Conservation (phyloP, 192 early-diverging fungal species). For the Thamnidium elegans region DNA sequence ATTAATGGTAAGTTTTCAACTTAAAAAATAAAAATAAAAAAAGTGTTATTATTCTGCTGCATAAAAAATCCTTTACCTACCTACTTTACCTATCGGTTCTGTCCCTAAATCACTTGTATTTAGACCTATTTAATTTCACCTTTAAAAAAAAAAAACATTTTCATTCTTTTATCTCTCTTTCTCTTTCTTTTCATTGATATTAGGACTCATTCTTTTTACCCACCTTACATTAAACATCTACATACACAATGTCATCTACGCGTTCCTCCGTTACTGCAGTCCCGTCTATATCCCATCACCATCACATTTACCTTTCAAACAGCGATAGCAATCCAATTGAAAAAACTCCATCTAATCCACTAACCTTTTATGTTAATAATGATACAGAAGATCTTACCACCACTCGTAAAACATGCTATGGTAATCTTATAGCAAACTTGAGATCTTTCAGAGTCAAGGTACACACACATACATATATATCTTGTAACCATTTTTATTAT, state of each 20-base stretch:
- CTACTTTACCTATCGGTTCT: not conserved
- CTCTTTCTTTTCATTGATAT: not conserved
- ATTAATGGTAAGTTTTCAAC: not conserved
- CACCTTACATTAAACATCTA: not conserved
- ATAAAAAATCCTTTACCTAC: not conserved
- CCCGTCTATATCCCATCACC: not conserved
- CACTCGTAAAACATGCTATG: not conserved
- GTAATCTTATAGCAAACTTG: not conserved
- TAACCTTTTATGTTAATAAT: not conserved
- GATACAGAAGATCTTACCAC: not conserved
- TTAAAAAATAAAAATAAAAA: not conserved
- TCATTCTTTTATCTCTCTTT: not conserved
- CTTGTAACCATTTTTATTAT: too few species aligned
- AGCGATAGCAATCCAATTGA: not conserved
- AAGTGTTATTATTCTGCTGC: not conserved
- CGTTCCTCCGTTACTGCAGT: conserved; percentile 1
- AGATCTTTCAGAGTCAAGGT: conserved; percentile 1
- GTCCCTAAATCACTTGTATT: too few species aligned
- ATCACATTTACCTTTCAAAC: not conserved
- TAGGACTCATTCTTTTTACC: not conserved
- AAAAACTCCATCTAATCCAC: not conserved
- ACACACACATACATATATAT: not conserved
- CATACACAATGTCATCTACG: not conserved
- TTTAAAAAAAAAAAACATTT: not conserved
- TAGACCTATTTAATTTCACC: too few species aligned